Evolutionary conservation across 768 basidiomycete species (phyloP).

Genomic region (Omphalotus guepiniiformis): DNA sequence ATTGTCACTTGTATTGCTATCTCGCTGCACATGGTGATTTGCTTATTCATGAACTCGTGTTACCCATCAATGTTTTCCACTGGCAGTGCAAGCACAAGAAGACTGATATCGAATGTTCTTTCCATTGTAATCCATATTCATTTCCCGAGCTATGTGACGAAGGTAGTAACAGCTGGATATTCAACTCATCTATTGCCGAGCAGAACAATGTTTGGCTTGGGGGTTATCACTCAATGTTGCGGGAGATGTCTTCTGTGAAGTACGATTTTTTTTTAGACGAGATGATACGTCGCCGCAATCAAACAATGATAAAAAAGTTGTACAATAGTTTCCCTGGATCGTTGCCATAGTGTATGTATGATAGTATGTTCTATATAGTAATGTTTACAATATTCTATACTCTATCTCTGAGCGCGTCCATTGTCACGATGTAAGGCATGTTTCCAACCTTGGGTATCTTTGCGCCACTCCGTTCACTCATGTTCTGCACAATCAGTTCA

Average conservation of each 20-base stretch:
- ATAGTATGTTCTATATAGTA: neutral
- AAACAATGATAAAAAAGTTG: neutral
- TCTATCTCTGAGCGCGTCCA: neutral
- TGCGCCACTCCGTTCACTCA: neutral
- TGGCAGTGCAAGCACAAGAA: constrained; percentile 24
- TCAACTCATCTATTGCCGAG: constrained; percentile 26
- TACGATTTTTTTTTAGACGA: constrained; percentile 27
- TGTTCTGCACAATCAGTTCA: neutral
- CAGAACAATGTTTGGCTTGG: constrained; percentile 26
- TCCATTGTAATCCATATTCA: constrained; percentile 20
- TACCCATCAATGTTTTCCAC: constrained; percentile 26
- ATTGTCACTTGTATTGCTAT: constrained; percentile 17
- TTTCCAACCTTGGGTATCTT: neutral
- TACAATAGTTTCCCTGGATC: neutral
- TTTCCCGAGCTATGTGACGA: constrained; percentile 15
- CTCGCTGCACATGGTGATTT: constrained; percentile 11
- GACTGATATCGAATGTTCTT: constrained; percentile 18
- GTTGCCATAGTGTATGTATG: neutral
- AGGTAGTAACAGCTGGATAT: constrained; percentile 22
- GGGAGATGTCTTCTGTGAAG: constrained; percentile 17
- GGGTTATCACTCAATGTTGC: constrained; percentile 13
- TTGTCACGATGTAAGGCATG: too few relatives aligned
- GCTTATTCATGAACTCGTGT: constrained; percentile 13
- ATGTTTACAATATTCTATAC: neutral
- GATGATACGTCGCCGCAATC: constrained; percentile 18